Evolutionary conservation across 805 yeast species (phyloP).

Genomic region (Wickerhamiella brachini): DNA sequence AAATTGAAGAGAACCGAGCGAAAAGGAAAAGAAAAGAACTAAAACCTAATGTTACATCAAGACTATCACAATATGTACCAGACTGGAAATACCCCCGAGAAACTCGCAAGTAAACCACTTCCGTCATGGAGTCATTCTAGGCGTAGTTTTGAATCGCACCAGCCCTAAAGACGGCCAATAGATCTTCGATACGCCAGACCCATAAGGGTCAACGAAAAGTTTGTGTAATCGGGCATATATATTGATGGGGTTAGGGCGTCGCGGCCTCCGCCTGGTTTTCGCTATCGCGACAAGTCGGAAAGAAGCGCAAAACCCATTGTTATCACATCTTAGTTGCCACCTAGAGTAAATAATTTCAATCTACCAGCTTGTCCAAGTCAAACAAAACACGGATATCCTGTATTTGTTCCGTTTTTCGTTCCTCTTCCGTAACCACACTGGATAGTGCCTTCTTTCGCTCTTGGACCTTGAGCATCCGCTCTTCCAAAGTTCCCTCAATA

Average conservation of each 20-base stretch:
- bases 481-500: conserved; percentile 72
- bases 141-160: conserved; percentile 20
- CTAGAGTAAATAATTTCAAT: neutral
- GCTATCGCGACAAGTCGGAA: too few relatives aligned
- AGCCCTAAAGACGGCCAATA: conserved; percentile 11
- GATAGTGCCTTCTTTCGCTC: conserved; percentile 46
- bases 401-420: conserved; percentile 22
- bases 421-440: conserved; percentile 25
- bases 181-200: conserved; percentile 21
- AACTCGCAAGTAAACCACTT: conserved; percentile 5
- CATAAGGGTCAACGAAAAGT: neutral
- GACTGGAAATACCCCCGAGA: conserved; percentile 1
- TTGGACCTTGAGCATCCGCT: conserved; percentile 75
- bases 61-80: neutral
- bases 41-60: too few relatives aligned
- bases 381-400: conserved; percentile 26
- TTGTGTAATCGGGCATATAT: neutral
- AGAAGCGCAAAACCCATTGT: too few relatives aligned
- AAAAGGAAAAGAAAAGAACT: too few relatives aligned
- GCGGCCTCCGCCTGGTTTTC: too few relatives aligned
- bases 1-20: too few relatives aligned
- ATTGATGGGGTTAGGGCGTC: neutral
- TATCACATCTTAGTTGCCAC: too few relatives aligned
- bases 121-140: conserved; percentile 10
- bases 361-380: conserved; percentile 15